These are phyloP conservation scores for Talaromyces islandicus DNA, from an alignment of 2,329 filamentous ascomycete genomes.

Conservation along the genomic window DNA sequence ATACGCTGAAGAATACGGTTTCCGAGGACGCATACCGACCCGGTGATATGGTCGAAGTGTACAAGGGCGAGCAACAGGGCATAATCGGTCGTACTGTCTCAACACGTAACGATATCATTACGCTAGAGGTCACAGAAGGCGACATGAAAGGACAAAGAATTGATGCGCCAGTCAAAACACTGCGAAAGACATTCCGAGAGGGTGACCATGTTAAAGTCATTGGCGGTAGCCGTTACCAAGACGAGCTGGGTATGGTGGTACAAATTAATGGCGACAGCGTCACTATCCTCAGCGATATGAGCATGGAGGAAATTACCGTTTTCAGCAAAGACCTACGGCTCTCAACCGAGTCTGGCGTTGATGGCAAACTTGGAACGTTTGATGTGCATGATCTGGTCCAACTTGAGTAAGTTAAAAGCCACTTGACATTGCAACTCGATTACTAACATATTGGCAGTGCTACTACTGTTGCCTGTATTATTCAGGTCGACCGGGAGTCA, in stretches of 20 bases:
- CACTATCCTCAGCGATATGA: conserved; percentile 87
- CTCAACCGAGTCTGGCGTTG: conserved; percentile 83
- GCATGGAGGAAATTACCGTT: conserved; percentile 87
- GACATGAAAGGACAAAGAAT: conserved; percentile 76
- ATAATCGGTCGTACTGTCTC: conserved; percentile 79
- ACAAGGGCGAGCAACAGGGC: conserved; percentile 89
- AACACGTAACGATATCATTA: conserved; percentile 87
- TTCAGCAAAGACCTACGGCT: conserved; percentile 96
- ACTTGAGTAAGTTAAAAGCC: conserved; percentile 58
- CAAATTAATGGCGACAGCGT: conserved; percentile 88
- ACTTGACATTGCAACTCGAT: not conserved
- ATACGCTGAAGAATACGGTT: conserved; percentile 79
- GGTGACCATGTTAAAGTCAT: conserved; percentile 99
- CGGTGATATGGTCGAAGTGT: conserved; percentile 95
- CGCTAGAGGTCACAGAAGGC: conserved; percentile 76
- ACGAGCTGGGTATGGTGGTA: conserved; percentile 96
- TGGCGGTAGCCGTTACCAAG: conserved; percentile 85
- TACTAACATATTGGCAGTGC: conserved; percentile 46
- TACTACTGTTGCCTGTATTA: conserved; percentile 84
- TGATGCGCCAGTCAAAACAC: conserved; percentile 83
- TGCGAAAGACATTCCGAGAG: conserved; percentile 86
- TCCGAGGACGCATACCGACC: conserved; percentile 79
- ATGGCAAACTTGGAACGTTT: conserved; percentile 76
- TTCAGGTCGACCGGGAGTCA: conserved; percentile 92
- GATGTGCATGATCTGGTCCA: conserved; percentile 92